Evolutionary conservation across 768 basidiomycete genomes (phyloP).

Genomic region (Auriculariales sp.): DNA sequence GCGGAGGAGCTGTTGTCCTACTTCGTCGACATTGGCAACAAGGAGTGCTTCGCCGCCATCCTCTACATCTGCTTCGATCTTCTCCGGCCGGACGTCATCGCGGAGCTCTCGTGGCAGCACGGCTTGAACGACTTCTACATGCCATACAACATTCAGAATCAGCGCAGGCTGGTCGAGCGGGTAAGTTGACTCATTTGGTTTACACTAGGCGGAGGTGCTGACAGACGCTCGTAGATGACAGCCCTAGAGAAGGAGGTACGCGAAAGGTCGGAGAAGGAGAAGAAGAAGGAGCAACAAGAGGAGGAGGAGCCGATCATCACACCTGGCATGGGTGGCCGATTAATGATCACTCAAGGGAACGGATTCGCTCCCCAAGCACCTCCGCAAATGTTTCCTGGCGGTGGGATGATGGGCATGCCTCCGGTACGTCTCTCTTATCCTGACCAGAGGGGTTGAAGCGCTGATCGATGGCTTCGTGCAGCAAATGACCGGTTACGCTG

Average conservation of each 20-base stretch:
- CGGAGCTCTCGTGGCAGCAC: conserved; percentile 93
- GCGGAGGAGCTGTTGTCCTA: conserved; percentile 91
- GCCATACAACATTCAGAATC: conserved; percentile 87
- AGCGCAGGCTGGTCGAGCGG: conserved; percentile 66
- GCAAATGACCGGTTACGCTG: conserved; percentile 54
- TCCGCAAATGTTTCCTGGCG: neutral
- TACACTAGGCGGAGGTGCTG: neutral
- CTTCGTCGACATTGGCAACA: conserved; percentile 97
- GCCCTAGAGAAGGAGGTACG: conserved; percentile 79
- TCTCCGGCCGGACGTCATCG: conserved; percentile 81
- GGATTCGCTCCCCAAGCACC: conserved; percentile 24
- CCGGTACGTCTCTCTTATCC: conserved; percentile 31
- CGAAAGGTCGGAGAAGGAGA: conserved; percentile 76
- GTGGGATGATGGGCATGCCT: conserved; percentile 29
- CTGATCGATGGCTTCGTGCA: conserved; percentile 12
- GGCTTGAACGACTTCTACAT: conserved; percentile 95
- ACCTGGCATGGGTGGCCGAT: conserved; percentile 48
- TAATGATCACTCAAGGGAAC: conserved; percentile 65
- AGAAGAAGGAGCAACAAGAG: conserved; percentile 79
- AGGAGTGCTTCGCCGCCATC: conserved; percentile 88
- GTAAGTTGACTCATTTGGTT: conserved; percentile 18
- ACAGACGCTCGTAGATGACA: conserved; percentile 34
- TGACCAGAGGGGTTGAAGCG: conserved; percentile 1
- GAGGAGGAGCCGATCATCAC: conserved; percentile 81
- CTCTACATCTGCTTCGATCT: conserved; percentile 92